phyloP scores from a whole-genome alignment of 192 early-diverging fungal genomes.

The Coemansia sp. region DNA sequence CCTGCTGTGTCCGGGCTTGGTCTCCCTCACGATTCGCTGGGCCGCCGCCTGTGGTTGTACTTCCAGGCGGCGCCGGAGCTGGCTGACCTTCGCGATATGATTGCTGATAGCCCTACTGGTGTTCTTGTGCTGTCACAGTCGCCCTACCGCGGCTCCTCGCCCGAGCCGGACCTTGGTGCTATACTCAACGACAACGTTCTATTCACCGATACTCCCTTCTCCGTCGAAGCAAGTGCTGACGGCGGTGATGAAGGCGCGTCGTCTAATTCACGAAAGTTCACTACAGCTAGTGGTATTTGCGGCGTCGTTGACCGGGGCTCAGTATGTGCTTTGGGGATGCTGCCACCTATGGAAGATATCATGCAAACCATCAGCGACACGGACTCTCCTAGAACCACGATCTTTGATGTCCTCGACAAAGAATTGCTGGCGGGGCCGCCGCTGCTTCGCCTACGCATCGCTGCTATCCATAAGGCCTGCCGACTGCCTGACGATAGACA shows the following conservation, averaged over 20 bases:
- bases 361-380: constrained; percentile 26
- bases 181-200: constrained; percentile 45
- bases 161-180: constrained; percentile 16
- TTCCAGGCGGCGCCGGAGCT: constrained; percentile 27
- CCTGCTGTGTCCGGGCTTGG: background rate
- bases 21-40: constrained; percentile 35
- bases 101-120: constrained; percentile 27
- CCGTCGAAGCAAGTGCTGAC: background rate
- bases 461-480: background rate
- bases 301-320: constrained; percentile 29
- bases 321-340: constrained; percentile 36
- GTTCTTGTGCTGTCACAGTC: constrained; percentile 25
- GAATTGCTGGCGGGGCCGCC: constrained; percentile 9
- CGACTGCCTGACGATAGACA: constrained; percentile 20
- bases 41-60: constrained; percentile 37
- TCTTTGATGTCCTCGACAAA: constrained; percentile 41
- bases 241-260: background rate
- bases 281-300: constrained; percentile 41
- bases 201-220: constrained; percentile 23
- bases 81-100: constrained; percentile 40
- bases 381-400: constrained; percentile 37
- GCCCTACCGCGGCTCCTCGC: background rate
- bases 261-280: constrained; percentile 23
- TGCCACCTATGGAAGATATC: constrained; percentile 49
- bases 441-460: constrained; percentile 23